These are phyloP conservation scores for Solanum clarkiae DNA, from an alignment of 257 asterid species.

Conservation along the genomic window DNA sequence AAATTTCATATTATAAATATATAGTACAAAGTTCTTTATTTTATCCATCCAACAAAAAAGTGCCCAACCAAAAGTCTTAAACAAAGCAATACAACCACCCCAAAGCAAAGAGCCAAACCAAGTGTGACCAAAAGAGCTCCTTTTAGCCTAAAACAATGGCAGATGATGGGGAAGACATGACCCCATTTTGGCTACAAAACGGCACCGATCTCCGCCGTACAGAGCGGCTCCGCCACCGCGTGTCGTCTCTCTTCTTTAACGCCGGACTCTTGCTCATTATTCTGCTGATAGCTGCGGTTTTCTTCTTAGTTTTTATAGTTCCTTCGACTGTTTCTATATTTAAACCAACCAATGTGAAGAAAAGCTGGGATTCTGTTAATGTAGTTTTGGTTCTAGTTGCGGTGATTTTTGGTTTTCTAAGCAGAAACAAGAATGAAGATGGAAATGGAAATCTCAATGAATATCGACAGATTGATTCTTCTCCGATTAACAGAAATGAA, in stretches of 20 bases:
- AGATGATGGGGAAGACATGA: conserved; percentile 34
- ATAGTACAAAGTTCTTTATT: neutral
- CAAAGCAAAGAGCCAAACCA: neutral
- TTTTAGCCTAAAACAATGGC: conserved; percentile 25
- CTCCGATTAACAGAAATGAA: conserved; percentile 14
- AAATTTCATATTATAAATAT: neutral
- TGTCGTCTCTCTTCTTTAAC: conserved; percentile 45
- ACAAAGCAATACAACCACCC: neutral
- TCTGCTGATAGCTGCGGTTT: conserved; percentile 41
- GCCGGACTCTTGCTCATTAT: conserved; percentile 48
- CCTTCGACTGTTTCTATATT: conserved; percentile 51
- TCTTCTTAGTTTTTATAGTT: conserved; percentile 43
- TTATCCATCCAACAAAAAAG: neutral
- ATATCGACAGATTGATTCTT: conserved; percentile 15
- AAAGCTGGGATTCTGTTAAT: conserved; percentile 85
- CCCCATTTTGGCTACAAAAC: conserved; percentile 76
- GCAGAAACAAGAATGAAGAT: conserved; percentile 52
- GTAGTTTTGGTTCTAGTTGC: conserved; percentile 59
- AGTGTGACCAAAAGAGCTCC: neutral
- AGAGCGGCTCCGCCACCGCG: conserved; percentile 42
- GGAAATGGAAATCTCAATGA: conserved; percentile 15
- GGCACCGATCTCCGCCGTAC: conserved; percentile 39
- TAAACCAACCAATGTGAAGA: conserved; percentile 59
- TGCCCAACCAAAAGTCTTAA: neutral
- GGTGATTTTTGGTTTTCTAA: conserved; percentile 61